Evolutionary conservation across 768 basidiomycete species (phyloP).

Genomic region (Boletus bicolor): DNA sequence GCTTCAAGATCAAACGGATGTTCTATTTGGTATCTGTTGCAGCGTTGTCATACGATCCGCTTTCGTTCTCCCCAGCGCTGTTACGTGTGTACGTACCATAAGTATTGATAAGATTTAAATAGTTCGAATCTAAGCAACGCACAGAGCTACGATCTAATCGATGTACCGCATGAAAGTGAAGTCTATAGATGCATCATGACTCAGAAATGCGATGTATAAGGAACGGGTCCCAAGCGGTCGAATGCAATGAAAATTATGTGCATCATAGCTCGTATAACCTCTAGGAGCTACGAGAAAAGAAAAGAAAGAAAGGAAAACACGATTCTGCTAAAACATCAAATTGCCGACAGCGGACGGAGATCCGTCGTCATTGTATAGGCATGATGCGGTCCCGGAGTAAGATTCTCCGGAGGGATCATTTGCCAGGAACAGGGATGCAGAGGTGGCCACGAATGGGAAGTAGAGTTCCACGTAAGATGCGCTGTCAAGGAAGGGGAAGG

Average conservation of each 20-base stretch:
- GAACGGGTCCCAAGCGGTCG: neutral
- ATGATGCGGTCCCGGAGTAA: constrained; percentile 28
- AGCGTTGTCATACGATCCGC: neutral
- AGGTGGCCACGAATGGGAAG: constrained; percentile 36
- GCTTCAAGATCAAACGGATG: neutral
- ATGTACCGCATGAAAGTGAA: too few species aligned
- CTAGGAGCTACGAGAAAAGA: neutral
- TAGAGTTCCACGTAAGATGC: constrained; percentile 33
- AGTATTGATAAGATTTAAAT: neutral
- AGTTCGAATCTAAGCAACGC: neutral
- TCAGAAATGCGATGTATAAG: neutral
- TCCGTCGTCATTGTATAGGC: constrained; percentile 32
- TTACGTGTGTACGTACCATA: neutral
- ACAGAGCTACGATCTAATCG: too few species aligned
- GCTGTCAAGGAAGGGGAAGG: constrained; percentile 34
- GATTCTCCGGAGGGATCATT: constrained; percentile 16
- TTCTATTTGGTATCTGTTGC: neutral
- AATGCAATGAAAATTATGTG: neutral
- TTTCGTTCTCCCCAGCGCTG: too few species aligned
- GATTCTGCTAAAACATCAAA: constrained; percentile 17
- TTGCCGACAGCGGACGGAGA: constrained; percentile 24
- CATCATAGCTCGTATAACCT: neutral
- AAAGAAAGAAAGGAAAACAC: too few species aligned
- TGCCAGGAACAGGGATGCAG: constrained; percentile 23
- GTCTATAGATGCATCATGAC: neutral